Percentiles rank a stretch among this genome's conserved stretches.
Evolutionary conservation across 2,329 filamentous ascomycete genomes (phyloP).

Genomic region (Talaromyces albobiverticillius): DNA sequence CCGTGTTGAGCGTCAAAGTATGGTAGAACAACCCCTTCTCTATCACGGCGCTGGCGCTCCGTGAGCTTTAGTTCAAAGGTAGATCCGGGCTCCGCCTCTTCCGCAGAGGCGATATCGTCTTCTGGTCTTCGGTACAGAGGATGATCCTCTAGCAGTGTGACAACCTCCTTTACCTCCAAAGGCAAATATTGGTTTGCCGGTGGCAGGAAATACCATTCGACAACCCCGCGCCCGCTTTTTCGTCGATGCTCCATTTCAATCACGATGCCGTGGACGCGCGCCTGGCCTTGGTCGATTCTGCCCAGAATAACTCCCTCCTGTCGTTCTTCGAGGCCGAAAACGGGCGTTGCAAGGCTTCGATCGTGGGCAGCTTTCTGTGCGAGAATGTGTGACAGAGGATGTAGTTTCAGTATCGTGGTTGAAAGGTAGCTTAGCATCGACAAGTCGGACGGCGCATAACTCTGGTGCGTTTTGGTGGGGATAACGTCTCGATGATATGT

Average conservation of each 20-base stretch:
- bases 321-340: conserved; percentile 74
- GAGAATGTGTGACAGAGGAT: conserved; percentile 71
- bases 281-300: conserved; percentile 41
- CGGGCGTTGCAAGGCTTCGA: conserved; percentile 70
- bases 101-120: conserved; percentile 38
- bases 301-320: conserved; percentile 76
- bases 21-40: conserved; percentile 86
- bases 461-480: conserved; percentile 36
- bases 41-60: conserved; percentile 80
- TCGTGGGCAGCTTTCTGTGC: conserved; percentile 72
- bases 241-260: conserved; percentile 83
- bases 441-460: conserved; percentile 63
- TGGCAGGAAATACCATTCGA: conserved; percentile 64
- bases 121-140: conserved; percentile 59
- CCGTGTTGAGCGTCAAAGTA: conserved; percentile 94
- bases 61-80: conserved; percentile 87
- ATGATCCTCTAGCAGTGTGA: conserved; percentile 72
- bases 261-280: conserved; percentile 60
- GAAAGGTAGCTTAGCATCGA: conserved; percentile 77
- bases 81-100: conserved; percentile 60
- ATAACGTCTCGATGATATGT: conserved; percentile 83
- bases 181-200: conserved; percentile 42
- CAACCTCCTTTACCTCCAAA: conserved; percentile 50
- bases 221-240: conserved; percentile 73
- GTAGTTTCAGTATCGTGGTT: conserved; percentile 76